These are phyloP conservation scores for Candida buenavistaensis DNA, from an alignment of 1,139 yeast genomes.

Conservation along the genomic window DNA sequence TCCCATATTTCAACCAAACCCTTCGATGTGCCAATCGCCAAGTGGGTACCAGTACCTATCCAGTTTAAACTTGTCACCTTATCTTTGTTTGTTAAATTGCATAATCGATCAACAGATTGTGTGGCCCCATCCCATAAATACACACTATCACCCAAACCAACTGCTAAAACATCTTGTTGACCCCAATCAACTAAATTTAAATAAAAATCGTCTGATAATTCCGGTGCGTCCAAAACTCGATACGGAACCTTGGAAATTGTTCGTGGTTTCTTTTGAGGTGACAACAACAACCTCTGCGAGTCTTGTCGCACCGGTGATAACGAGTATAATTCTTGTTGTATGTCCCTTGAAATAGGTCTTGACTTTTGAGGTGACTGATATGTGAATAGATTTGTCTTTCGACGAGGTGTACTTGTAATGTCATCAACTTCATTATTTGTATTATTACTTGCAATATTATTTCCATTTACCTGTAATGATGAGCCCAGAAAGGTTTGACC, in stretches of 20 bases:
- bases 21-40: constrained; percentile 86
- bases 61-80: constrained; percentile 82
- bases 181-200: constrained; percentile 96
- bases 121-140: constrained; percentile 90
- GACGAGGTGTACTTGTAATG: constrained; percentile 51
- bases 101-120: constrained; percentile 79
- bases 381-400: constrained; percentile 62
- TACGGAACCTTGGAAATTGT: constrained; percentile 84
- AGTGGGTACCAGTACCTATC: constrained; percentile 92
- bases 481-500: constrained; percentile 9
- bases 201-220: constrained; percentile 90
- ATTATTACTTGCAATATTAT: constrained; percentile 1
- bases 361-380: constrained; percentile 68
- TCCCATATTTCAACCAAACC: constrained; percentile 97
- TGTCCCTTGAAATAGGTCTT: constrained; percentile 59
- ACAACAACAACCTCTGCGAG: constrained; percentile 71
- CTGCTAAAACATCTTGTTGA: constrained; percentile 81
- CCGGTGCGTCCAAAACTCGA: constrained; percentile 95
- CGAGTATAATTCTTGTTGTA: constrained; percentile 75
- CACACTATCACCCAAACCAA: constrained; percentile 85
- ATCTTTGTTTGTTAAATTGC: constrained; percentile 65
- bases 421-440: constrained; percentile 8
- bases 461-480: constrained; percentile 4
- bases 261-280: constrained; percentile 80
- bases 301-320: constrained; percentile 89